Evolutionary conservation across 768 basidiomycete genomes (phyloP).

Genomic region (Cyathus striatus): DNA sequence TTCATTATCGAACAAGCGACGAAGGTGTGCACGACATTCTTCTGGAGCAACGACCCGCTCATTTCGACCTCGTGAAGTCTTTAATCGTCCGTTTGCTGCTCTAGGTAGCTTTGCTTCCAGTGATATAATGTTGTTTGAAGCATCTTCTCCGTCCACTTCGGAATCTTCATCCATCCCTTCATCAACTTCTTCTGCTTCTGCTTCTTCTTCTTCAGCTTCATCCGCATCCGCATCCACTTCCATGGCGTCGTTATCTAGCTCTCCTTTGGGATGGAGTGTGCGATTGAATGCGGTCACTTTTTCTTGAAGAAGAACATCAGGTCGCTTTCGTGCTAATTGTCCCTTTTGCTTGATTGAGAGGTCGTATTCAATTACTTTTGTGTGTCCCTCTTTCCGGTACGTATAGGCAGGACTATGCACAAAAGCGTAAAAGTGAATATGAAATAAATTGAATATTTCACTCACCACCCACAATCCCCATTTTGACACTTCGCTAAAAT

Average conservation of each 20-base stretch:
- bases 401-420: slow-evolving; percentile 66
- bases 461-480: slow-evolving; percentile 74
- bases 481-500: slow-evolving; percentile 74
- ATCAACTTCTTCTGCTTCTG: slow-evolving; percentile 40
- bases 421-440: slow-evolving; percentile 4
- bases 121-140: slow-evolving; percentile 5
- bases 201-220: slow-evolving; percentile 41
- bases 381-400: slow-evolving; percentile 89
- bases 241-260: slow-evolving; percentile 26
- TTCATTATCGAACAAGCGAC: slow-evolving; percentile 83
- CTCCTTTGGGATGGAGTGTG: slow-evolving; percentile 14
- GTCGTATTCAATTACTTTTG: slow-evolving; percentile 93
- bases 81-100: slow-evolving; percentile 73
- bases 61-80: slow-evolving; percentile 73
- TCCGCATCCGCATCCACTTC: slow-evolving; percentile 51
- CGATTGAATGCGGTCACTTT: slow-evolving; percentile 25
- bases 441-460: slow-evolving; percentile 10
- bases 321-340: slow-evolving; percentile 55
- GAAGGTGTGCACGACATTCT: slow-evolving; percentile 92
- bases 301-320: slow-evolving; percentile 66
- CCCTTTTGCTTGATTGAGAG: slow-evolving; percentile 75
- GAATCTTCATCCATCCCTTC: slow-evolving; percentile 25
- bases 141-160: slow-evolving; percentile 27
- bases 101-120: slow-evolving; percentile 43
- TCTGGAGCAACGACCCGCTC: slow-evolving; percentile 89